Percentiles rank a stretch among this genome's conserved stretches.
Conservation (phyloP, 768 basidiomycete genomes). For the Panus rudis region DNA sequence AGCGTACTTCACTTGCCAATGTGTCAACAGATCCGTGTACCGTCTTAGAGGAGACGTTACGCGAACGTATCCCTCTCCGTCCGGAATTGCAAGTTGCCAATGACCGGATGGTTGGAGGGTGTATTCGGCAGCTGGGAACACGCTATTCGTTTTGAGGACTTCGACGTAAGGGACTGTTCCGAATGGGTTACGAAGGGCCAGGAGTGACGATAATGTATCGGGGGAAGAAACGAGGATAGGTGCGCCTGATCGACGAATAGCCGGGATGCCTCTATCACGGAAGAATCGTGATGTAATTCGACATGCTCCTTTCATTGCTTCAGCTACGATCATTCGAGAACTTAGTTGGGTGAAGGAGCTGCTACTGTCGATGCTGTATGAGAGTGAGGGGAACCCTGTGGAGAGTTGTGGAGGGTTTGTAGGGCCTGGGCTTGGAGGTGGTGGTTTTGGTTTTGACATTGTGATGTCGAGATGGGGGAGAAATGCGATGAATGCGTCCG, state of each 20-base stretch:
- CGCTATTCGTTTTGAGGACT: slow-evolving; percentile 27
- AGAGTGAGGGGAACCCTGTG: slow-evolving; percentile 45
- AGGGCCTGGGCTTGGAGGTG: slow-evolving; percentile 1
- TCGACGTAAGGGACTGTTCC: slow-evolving; percentile 37
- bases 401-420: slow-evolving; percentile 11
- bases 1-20: slow-evolving; percentile 91
- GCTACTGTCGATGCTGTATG: slow-evolving; percentile 35
- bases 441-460: slow-evolving; percentile 21
- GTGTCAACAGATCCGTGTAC: slow-evolving; percentile 70
- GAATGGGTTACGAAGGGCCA: slow-evolving; percentile 39
- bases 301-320: slow-evolving; percentile 78
- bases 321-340: slow-evolving; percentile 56
- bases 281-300: slow-evolving; percentile 71
- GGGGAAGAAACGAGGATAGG: slow-evolving; percentile 23
- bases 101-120: slow-evolving; percentile 55
- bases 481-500: slow-evolving; percentile 19
- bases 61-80: slow-evolving; percentile 74
- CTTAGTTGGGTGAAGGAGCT: slow-evolving; percentile 29
- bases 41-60: slow-evolving; percentile 86
- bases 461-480: slow-evolving; percentile 23
- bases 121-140: slow-evolving; percentile 34
- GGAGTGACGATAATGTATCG: slow-evolving; percentile 36
- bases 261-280: slow-evolving; percentile 48
- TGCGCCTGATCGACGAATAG: slow-evolving; percentile 48
- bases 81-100: slow-evolving; percentile 58